These are phyloP conservation scores for Monosporozyma unispora DNA, from an alignment of 805 yeast genomes.

Conservation along the genomic window DNA sequence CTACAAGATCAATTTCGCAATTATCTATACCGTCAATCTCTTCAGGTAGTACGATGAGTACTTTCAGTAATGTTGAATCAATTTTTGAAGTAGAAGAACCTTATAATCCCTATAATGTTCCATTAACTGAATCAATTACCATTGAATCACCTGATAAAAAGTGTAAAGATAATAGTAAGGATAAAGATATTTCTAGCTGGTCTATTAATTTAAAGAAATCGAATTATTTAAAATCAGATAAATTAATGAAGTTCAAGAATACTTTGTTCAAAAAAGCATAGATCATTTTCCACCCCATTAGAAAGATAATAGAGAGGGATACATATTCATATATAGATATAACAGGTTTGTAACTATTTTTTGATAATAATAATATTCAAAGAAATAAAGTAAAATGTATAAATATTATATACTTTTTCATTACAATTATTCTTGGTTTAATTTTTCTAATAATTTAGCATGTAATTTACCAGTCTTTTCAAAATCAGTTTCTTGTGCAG, in stretches of 20 bases:
- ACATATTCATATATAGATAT: not conserved
- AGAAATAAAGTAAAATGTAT: not conserved
- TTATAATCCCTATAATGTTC: conserved; percentile 5
- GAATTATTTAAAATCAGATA: conserved; percentile 1
- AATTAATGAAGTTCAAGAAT: not conserved
- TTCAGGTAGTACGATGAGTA: conserved; percentile 30
- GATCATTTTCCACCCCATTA: not conserved
- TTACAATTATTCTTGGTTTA: conserved; percentile 15
- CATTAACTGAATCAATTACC: conserved; percentile 1
- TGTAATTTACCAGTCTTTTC: conserved; percentile 62
- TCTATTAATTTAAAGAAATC: not conserved
- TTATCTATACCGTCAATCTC: conserved; percentile 35
- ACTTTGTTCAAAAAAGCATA: not conserved
- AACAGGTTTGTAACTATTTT: not conserved
- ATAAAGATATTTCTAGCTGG: not conserved
- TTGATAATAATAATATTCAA: not conserved
- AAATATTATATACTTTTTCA: not conserved
- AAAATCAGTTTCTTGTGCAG: conserved; percentile 72
- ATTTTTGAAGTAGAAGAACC: conserved; percentile 10
- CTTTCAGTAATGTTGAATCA: conserved; percentile 3
- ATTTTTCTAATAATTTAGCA: conserved; percentile 44
- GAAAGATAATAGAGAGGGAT: not conserved
- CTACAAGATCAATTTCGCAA: conserved; percentile 28
- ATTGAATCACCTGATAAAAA: not conserved
- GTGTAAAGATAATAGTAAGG: not conserved